phyloP scores from a whole-genome alignment of 768 basidiomycete species.

The Russula sp. region DNA sequence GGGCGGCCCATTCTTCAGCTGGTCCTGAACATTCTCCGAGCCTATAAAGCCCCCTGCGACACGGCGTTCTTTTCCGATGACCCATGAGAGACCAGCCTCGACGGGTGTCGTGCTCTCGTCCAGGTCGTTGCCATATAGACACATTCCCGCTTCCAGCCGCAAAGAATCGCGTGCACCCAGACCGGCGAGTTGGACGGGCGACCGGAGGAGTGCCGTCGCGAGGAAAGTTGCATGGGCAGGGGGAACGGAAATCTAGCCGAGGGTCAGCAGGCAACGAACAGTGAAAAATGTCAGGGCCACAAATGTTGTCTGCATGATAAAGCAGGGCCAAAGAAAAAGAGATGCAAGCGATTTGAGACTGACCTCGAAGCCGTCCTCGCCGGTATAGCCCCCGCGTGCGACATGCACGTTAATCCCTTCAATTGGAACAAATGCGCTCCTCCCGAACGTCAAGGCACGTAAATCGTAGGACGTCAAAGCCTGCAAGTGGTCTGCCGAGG shows the following conservation, averaged over 20 bases:
- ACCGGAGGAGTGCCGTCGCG: constrained; percentile 51
- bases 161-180: constrained; percentile 90
- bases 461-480: constrained; percentile 69
- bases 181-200: constrained; percentile 75
- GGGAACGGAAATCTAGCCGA: constrained; percentile 74
- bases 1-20: constrained; percentile 73
- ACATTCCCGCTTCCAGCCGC: constrained; percentile 95
- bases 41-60: constrained; percentile 73
- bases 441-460: constrained; percentile 70
- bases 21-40: constrained; percentile 59
- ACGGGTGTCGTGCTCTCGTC: constrained; percentile 82
- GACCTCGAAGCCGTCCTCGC: constrained; percentile 97
- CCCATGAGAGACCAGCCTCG: constrained; percentile 89
- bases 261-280: background rate
- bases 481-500: constrained; percentile 76
- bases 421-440: constrained; percentile 71
- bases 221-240: constrained; percentile 67
- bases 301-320: background rate
- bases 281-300: background rate
- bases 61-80: constrained; percentile 84
- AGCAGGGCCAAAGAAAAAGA: background rate
- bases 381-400: constrained; percentile 93
- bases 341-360: constrained; percentile 11
- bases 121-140: constrained; percentile 90
- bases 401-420: constrained; percentile 78